A percentile compares a stretch with the other conserved stretches of the same genome.
phyloP scores from a whole-genome alignment of 2,329 filamentous ascomycete genomes.

The Gnomoniopsis sp. region DNA sequence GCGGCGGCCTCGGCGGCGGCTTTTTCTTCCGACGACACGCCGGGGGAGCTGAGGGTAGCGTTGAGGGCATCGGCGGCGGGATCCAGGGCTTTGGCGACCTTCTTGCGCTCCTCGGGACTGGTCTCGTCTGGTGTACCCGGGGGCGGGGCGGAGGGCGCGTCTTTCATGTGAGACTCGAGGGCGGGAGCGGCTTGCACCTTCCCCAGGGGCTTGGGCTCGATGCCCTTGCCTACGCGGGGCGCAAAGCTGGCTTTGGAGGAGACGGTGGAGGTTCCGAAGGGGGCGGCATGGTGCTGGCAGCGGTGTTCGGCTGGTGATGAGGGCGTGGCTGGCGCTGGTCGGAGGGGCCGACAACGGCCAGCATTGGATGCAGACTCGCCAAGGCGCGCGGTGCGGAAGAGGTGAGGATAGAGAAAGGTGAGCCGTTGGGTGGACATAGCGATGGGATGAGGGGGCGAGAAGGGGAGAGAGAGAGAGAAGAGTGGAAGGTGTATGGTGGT shows the following conservation, averaged over 20 bases:
- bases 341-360: slow-evolving; percentile 23
- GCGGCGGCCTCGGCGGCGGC: neutral
- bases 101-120: slow-evolving; percentile 14
- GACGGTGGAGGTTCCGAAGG: slow-evolving; percentile 35
- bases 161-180: slow-evolving; percentile 15
- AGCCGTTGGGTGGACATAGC: slow-evolving; percentile 61
- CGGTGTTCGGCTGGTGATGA: slow-evolving; percentile 21
- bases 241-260: slow-evolving; percentile 44
- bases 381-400: slow-evolving; percentile 54
- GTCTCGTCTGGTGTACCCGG: slow-evolving; percentile 1
- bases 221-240: slow-evolving; percentile 57
- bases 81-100: slow-evolving; percentile 15
- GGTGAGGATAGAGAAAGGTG: slow-evolving; percentile 66
- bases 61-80: slow-evolving; percentile 12
- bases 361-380: slow-evolving; percentile 36
- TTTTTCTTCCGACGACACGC: slow-evolving; percentile 12
- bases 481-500: slow-evolving; percentile 6
- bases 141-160: neutral
- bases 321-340: slow-evolving; percentile 15
- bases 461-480: no score
- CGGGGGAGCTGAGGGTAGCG: slow-evolving; percentile 13
- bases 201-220: slow-evolving; percentile 45
- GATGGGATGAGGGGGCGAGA: neutral
- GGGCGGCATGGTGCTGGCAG: slow-evolving; percentile 23
- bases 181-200: slow-evolving; percentile 16